Base-by-base conservation (phyloP, 805 yeast genomes). In the Yamadazyma olivae region DNA sequence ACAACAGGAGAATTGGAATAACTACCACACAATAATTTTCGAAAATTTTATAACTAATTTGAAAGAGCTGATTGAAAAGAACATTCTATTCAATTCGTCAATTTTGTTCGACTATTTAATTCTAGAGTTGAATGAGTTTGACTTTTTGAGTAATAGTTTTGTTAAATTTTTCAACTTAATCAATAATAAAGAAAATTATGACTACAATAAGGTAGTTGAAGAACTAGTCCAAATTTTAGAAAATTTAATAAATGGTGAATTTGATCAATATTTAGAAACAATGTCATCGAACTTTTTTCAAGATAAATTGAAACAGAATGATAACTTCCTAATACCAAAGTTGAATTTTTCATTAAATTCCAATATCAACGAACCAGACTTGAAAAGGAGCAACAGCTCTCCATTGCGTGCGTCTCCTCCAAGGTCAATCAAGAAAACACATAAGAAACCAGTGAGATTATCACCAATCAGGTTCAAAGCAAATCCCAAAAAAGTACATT, bases 1-100 rank as follows among this genome's bases (percentile, higher is more conserved):
- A 26, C 82, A 80, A 35, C 53, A 72, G 46, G 82, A 77, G 22
- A 61, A 71, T 3, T 83, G 90, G 89, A 46, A 63, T 12, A 66
- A 61, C 0, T 47, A 52, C 21, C 77, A 77, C 52, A 59, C 72
- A 3, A 35, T 51, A 1, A 39, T 67, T 0, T 75, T 71, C 38
- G 68, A 73, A 12, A 49, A 58, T 2, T 56, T 66, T 30, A 50
- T 78, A 3, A 54, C 58, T 1, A 50, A 67, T 20, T 53, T 81
- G 23, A 70, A 66, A 22, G 77, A 74, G 17, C 53, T 68, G 0
- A 56, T 77, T 3, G 79, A 79, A 27, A 69, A 64, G 34, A 80
- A 80, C 24, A 64, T 81, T 5, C 54, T 81, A 16, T 69, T 75
- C 38, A 71, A 72, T 43, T 71, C 86, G 1, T 73, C 83, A 0